Percentiles rank a stretch among this genome's conserved stretches.
Conservation (phyloP, 768 basidiomycete species). For the Pisolithus sp. region DNA sequence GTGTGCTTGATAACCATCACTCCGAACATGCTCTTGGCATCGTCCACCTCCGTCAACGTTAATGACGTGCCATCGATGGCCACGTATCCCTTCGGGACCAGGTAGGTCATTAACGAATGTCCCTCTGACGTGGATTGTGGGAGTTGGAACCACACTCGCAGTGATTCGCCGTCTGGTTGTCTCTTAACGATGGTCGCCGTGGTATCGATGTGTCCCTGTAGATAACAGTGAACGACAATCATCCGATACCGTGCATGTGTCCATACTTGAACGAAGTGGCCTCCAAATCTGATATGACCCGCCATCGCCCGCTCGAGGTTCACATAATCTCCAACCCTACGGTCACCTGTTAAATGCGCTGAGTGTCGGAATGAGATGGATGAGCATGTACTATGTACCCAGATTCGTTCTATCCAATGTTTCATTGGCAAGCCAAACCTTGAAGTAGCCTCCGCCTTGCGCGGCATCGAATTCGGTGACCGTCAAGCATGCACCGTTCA, state of each 20-base stretch:
- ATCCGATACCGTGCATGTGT: background rate
- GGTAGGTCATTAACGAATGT: slow-evolving; percentile 67
- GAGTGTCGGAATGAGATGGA: background rate
- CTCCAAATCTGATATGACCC: slow-evolving; percentile 86
- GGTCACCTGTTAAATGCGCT: slow-evolving; percentile 49
- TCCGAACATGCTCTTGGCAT: slow-evolving; percentile 57
- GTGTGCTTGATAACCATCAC: slow-evolving; percentile 97
- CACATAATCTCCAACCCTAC: slow-evolving; percentile 70
- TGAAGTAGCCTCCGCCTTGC: slow-evolving; percentile 73
- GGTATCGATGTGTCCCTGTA: slow-evolving; percentile 87
- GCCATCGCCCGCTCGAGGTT: slow-evolving; percentile 96
- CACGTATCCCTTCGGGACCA: slow-evolving; percentile 93
- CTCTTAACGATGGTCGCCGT: slow-evolving; percentile 71
- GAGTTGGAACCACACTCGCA: slow-evolving; percentile 78
- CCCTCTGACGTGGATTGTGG: slow-evolving; percentile 49
- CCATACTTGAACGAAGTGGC: slow-evolving; percentile 92
- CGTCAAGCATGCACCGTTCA: slow-evolving; percentile 85
- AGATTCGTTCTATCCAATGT: slow-evolving; percentile 87
- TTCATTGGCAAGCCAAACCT: slow-evolving; percentile 93
- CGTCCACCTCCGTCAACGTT: slow-evolving; percentile 78
- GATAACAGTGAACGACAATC: background rate
- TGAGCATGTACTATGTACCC: slow-evolving; percentile 39
- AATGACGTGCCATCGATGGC: slow-evolving; percentile 92
- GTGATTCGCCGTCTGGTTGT: slow-evolving; percentile 76
- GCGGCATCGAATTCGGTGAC: slow-evolving; percentile 75